Evolutionary conservation across 805 yeast species (phyloP).

Genomic region (Cyberlindnera suaveolens): DNA sequence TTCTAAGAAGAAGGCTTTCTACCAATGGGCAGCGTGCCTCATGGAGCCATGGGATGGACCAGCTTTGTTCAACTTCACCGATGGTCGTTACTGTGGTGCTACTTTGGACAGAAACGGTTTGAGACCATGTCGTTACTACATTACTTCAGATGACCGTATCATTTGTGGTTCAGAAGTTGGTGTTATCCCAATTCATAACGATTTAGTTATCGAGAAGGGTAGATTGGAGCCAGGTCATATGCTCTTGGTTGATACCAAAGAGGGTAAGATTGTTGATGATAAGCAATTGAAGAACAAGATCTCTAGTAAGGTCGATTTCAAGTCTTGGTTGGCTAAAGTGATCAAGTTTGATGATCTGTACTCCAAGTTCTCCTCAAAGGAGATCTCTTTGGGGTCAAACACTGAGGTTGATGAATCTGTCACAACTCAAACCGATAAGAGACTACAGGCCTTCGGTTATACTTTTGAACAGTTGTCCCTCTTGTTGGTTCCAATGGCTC

Average conservation of each 20-base stretch:
- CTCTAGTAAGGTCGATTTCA: conserved; percentile 81
- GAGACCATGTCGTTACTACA: conserved; percentile 96
- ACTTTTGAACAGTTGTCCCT: conserved; percentile 87
- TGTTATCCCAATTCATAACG: conserved; percentile 84
- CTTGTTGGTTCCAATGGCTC: conserved; percentile 89
- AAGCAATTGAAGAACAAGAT: conserved; percentile 77
- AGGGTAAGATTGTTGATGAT: conserved; percentile 91
- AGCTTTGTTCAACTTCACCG: conserved; percentile 92
- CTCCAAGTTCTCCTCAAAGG: conserved; percentile 39
- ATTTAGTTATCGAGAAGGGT: conserved; percentile 80
- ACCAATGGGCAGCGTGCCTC: conserved; percentile 98
- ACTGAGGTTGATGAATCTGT: conserved; percentile 24
- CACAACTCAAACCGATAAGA: conserved; percentile 67
- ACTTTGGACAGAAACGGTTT: conserved; percentile 95
- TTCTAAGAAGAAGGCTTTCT: conserved; percentile 87
- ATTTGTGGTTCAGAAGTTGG: conserved; percentile 99
- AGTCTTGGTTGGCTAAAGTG: conserved; percentile 86
- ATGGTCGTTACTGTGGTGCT: conserved; percentile 98
- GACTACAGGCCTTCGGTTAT: conserved; percentile 83
- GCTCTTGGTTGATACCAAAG: conserved; percentile 90
- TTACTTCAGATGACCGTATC: conserved; percentile 90
- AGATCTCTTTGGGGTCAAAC: conserved; percentile 12
- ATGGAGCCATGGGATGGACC: conserved; percentile 99
- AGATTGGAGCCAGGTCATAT: conserved; percentile 94
- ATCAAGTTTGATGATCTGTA: conserved; percentile 76